A percentile compares a stretch with the other conserved stretches of the same genome.
Conservation (phyloP, 1,284 basidiomycete species). For the Cutaneotrichosporon mucoides region DNA sequence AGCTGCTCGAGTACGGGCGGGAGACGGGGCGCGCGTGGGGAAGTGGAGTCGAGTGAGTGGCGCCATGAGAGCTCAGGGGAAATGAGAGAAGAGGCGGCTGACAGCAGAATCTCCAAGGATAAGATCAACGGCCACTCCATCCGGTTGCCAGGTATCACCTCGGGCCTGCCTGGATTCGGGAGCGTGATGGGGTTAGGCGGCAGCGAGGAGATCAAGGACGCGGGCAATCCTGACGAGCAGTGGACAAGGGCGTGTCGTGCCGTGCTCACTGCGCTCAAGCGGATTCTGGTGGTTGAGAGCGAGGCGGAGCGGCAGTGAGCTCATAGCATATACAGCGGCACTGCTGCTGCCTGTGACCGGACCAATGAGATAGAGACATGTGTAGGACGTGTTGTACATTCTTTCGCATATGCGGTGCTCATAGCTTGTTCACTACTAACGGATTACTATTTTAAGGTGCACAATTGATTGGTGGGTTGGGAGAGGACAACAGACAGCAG, state of each 20-base stretch:
- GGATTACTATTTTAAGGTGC: too few relatives aligned
- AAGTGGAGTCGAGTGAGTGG: conserved; percentile 26
- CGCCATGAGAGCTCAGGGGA: neutral
- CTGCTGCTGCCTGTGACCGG: too few relatives aligned
- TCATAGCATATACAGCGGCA: too few relatives aligned
- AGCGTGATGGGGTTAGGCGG: conserved; percentile 45
- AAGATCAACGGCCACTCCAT: conserved; percentile 94
- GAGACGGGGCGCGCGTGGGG: conserved; percentile 67
- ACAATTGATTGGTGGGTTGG: too few relatives aligned
- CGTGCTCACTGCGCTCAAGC: conserved; percentile 82
- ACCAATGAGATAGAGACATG: too few relatives aligned
- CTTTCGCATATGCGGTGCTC: too few relatives aligned
- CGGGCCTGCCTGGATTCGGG: conserved; percentile 59
- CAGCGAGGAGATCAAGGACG: conserved; percentile 4
- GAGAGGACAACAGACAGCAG: too few relatives aligned
- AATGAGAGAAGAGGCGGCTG: neutral
- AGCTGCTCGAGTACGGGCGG: conserved; percentile 78
- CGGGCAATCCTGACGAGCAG: conserved; percentile 62
- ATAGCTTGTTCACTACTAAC: too few relatives aligned
- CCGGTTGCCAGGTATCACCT: conserved; percentile 66
- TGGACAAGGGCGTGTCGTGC: conserved; percentile 94
- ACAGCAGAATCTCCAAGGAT: conserved; percentile 76
- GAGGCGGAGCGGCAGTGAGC: conserved; percentile 24
- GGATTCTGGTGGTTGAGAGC: conserved; percentile 47
- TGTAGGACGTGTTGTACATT: too few relatives aligned